Evolutionary conservation across 768 basidiomycete species (phyloP).

Genomic region (Leccinellum rugosiceps): DNA sequence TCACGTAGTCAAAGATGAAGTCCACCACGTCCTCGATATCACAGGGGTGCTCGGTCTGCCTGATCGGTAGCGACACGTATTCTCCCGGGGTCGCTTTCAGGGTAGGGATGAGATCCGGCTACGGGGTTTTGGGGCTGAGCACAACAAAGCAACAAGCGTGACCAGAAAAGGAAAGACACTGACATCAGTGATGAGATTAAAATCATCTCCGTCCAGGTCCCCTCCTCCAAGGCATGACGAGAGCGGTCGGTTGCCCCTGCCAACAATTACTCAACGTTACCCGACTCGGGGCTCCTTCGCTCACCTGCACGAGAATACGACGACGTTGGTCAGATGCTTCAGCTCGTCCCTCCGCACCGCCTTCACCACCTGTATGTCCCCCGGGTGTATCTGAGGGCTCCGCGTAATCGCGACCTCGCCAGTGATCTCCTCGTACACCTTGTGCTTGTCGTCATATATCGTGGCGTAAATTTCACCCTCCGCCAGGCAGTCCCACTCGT

Average conservation of each 20-base stretch:
- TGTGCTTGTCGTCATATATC: constrained; percentile 31
- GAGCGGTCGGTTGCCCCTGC: constrained; percentile 41
- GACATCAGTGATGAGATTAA: constrained; percentile 46
- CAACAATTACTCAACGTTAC: constrained; percentile 4
- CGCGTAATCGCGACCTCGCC: constrained; percentile 46
- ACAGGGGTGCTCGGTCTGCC: constrained; percentile 30
- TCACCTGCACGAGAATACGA: constrained; percentile 50
- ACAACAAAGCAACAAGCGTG: constrained; percentile 2
- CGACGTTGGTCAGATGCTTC: constrained; percentile 40
- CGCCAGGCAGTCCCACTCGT: constrained; percentile 44
- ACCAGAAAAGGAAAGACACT: constrained; percentile 9
- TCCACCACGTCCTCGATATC: constrained; percentile 42
- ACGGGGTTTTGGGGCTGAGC: background rate
- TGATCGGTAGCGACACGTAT: constrained; percentile 38
- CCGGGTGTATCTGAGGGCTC: constrained; percentile 54
- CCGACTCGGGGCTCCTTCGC: background rate
- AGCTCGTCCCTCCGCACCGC: constrained; percentile 42
- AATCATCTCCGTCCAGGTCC: constrained; percentile 53
- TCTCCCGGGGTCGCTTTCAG: constrained; percentile 31
- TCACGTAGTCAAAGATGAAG: constrained; percentile 47
- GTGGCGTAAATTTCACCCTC: constrained; percentile 50
- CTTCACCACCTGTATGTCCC: constrained; percentile 40
- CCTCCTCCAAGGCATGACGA: constrained; percentile 51
- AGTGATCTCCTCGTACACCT: constrained; percentile 26
- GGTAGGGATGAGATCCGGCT: constrained; percentile 33